Evolutionary conservation across 2,329 filamentous ascomycete genomes (phyloP).

Genomic region (Colletotrichum limetticola): DNA sequence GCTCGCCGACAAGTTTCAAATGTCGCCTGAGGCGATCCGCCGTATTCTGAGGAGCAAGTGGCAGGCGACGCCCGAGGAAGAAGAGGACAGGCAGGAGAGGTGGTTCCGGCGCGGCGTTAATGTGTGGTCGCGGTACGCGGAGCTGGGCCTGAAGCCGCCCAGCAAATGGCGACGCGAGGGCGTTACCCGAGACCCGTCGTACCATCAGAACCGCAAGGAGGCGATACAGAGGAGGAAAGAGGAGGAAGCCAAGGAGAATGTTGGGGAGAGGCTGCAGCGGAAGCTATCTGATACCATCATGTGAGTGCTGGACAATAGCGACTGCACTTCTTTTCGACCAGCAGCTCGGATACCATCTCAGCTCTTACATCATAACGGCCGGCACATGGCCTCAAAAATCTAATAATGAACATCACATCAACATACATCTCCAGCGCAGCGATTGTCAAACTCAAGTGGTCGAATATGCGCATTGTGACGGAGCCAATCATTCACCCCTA

Average conservation of each 20-base stretch:
- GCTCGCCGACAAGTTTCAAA: conserved; percentile 81
- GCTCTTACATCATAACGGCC: background rate
- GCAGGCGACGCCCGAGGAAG: conserved; percentile 68
- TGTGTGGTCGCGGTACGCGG: conserved; percentile 70
- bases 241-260: conserved; percentile 43
- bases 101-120: conserved; percentile 71
- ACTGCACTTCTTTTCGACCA: background rate
- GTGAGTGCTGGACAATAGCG: conserved; percentile 31
- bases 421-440: background rate
- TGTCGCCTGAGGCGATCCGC: conserved; percentile 88
- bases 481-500: background rate
- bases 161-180: conserved; percentile 68
- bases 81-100: conserved; percentile 65
- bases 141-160: conserved; percentile 70
- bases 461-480: background rate
- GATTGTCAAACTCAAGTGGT: background rate
- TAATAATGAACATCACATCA: background rate
- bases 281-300: conserved; percentile 42
- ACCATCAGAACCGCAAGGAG: conserved; percentile 48
- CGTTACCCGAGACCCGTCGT: conserved; percentile 56
- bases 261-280: conserved; percentile 38
- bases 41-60: conserved; percentile 87
- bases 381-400: background rate
- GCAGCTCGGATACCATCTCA: background rate
- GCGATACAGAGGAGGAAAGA: conserved; percentile 41